Base-by-base conservation (phyloP, 1,284 basidiomycete genomes). In the Takashimella tepidaria region DNA sequence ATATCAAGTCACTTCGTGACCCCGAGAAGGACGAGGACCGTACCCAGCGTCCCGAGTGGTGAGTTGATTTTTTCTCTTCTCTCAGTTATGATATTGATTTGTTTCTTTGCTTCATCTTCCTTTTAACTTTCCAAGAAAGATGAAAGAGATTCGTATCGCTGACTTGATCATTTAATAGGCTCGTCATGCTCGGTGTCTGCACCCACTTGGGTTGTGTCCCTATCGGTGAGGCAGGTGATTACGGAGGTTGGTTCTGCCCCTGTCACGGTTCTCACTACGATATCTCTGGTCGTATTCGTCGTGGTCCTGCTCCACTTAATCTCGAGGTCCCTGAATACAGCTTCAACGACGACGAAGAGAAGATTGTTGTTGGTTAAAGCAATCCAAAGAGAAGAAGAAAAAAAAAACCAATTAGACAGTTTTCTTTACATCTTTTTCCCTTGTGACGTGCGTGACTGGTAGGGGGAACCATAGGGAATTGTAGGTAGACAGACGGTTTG, bases 151-250 rank as follows among this genome's bases (percentile, higher is more conserved):
- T n/a, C n/a, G 20, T 44, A 10, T 45, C 22, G 37, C 41, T 6
- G 12, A 8, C 49, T 25, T 27, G 8, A 5, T 44, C 25, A 49
- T 42, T 46, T 43, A 10, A 3, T 56, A 69, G 74, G 74, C 81
- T 96, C 64, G 86, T 96, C 76, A 96, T 96, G 92, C 78, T 96
- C 51, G 92, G 92, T 72, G 92, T 97, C 58, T 97, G 95, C 85
- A 98, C 96, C 42, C 96, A 99, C 80, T 79, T 98, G 62, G 95
- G 96, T 77, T 99, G 96, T 81, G 96, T 99, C 51, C 96, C 96
- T 61, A 98, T 99, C 64, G 80, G 79, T 53, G 92, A 98, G 79
- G 88, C 92, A 57, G 93, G 95, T 76, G 95, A 98, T 78, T 99
- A 83, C 74, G 93, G 93, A 79, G 95, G 92, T 78, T 97, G 92